phyloP scores from a whole-genome alignment of 805 yeast species.

The Candida caryicola region DNA sequence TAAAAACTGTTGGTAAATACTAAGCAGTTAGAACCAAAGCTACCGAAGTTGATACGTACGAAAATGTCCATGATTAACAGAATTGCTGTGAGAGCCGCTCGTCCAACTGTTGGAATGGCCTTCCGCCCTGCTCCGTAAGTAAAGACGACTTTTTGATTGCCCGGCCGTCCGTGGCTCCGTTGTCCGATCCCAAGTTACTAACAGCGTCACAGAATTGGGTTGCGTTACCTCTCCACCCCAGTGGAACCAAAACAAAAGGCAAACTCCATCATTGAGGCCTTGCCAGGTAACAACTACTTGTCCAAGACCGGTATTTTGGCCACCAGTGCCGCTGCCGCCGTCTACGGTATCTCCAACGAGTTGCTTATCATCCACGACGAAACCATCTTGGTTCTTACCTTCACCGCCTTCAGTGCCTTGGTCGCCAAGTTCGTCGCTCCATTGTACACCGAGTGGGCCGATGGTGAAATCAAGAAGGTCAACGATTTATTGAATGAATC shows the following conservation, averaged over 20 bases:
- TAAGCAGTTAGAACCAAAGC: not conserved
- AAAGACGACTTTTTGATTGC: not conserved
- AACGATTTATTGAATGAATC: constrained; percentile 80
- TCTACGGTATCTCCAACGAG: constrained; percentile 92
- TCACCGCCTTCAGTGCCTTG: constrained; percentile 71
- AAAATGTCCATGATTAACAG: constrained; percentile 43
- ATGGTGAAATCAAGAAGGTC: constrained; percentile 77
- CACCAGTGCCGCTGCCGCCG: constrained; percentile 89
- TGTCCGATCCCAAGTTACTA: constrained; percentile 24
- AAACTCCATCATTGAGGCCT: constrained; percentile 78
- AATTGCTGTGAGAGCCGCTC: constrained; percentile 42
- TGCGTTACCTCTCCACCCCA: constrained; percentile 66
- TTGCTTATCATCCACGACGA: constrained; percentile 93
- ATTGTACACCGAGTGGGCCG: constrained; percentile 91
- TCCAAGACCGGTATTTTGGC: constrained; percentile 95
- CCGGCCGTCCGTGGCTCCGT: not conserved
- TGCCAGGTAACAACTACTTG: constrained; percentile 86
- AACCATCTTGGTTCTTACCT: constrained; percentile 78
- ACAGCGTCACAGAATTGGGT: constrained; percentile 46
- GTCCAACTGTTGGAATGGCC: constrained; percentile 40
- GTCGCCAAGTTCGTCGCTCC: constrained; percentile 90
- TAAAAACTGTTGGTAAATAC: constrained; percentile 3
- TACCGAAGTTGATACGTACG: constrained; percentile 8
- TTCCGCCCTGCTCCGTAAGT: constrained; percentile 46
- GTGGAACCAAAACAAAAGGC: constrained; percentile 89